These are phyloP conservation scores for Rhizoctonia solani DNA, from an alignment of 1,284 basidiomycete genomes.

Conservation along the genomic window DNA sequence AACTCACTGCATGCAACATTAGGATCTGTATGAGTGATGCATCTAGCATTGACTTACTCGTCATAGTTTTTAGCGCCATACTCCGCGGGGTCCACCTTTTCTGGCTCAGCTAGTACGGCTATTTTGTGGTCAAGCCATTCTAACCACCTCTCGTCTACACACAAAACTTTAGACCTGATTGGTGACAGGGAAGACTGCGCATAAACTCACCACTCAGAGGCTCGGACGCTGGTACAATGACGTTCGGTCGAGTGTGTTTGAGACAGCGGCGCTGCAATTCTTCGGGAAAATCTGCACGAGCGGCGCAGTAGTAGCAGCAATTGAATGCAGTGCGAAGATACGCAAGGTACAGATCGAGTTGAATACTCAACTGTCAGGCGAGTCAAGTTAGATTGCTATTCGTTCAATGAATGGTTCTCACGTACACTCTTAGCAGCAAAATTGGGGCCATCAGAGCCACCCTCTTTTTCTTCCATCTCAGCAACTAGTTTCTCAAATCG, in stretches of 20 bases:
- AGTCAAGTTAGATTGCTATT: background rate
- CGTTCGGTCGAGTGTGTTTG: constrained; percentile 69
- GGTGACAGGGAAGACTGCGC: background rate
- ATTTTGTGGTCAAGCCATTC: constrained; percentile 85
- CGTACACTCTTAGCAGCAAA: constrained; percentile 67
- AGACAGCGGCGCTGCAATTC: constrained; percentile 93
- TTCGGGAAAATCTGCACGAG: constrained; percentile 87
- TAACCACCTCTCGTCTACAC: constrained; percentile 79
- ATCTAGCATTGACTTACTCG: constrained; percentile 62
- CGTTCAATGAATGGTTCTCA: constrained; percentile 21
- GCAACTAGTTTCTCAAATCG: constrained; percentile 72
- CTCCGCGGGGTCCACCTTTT: constrained; percentile 77
- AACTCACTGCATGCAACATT: constrained; percentile 63
- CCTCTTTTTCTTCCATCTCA: constrained; percentile 65
- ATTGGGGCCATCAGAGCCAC: constrained; percentile 62
- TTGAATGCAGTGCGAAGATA: constrained; percentile 84
- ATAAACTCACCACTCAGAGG: constrained; percentile 15
- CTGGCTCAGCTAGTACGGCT: constrained; percentile 72
- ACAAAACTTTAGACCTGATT: background rate
- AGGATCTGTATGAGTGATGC: constrained; percentile 29
- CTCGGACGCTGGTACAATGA: constrained; percentile 20
- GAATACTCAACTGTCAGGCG: constrained; percentile 23
- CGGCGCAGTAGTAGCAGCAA: constrained; percentile 95
- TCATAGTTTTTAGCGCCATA: constrained; percentile 88
- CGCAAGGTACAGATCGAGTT: constrained; percentile 78